A percentile compares a stretch with the other conserved stretches of the same genome.
These are phyloP conservation scores for Trichosporon inkin DNA, from an alignment of 1,284 basidiomycete species.

Conservation along the genomic window DNA sequence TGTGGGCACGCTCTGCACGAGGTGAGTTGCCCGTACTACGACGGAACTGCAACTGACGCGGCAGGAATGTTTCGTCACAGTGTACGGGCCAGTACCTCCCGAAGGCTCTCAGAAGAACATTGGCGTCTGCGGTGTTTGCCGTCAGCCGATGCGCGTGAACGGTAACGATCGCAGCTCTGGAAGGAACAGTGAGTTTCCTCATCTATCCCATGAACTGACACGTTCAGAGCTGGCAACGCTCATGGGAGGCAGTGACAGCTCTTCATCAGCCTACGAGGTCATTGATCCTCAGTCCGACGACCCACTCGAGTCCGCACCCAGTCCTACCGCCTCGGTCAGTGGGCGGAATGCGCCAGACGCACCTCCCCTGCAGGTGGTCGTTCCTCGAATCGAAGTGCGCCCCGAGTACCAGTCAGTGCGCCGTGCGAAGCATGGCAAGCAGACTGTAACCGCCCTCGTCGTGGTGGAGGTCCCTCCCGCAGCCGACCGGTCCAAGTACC, in stretches of 20 bases:
- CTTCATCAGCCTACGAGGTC: neutral
- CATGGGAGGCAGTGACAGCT: constrained; percentile 57
- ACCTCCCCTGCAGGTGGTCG: constrained; percentile 60
- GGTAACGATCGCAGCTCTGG: constrained; percentile 63
- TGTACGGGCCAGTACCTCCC: constrained; percentile 84
- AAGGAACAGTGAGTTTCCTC: constrained; percentile 70
- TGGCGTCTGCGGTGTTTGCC: constrained; percentile 93
- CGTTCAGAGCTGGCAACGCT: constrained; percentile 77
- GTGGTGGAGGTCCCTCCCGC: constrained; percentile 80
- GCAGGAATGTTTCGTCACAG: constrained; percentile 89
- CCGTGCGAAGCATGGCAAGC: constrained; percentile 58
- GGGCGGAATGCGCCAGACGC: constrained; percentile 1
- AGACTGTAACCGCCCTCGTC: constrained; percentile 80
- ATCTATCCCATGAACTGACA: constrained; percentile 11
- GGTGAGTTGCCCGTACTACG: constrained; percentile 61
- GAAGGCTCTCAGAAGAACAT: constrained; percentile 64
- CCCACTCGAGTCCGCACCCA: constrained; percentile 54
- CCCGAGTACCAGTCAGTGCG: constrained; percentile 80
- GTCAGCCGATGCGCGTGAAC: constrained; percentile 85
- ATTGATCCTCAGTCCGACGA: constrained; percentile 71
- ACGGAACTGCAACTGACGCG: constrained; percentile 15
- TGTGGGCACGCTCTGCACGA: constrained; percentile 97
- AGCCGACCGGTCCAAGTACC: constrained; percentile 48
- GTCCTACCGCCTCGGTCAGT: neutral
- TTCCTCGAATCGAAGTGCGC: constrained; percentile 80